A percentile compares a stretch with the other conserved stretches of the same genome.
Evolutionary conservation across 768 basidiomycete species (phyloP).

Genomic region (Lactifluus pinguis): DNA sequence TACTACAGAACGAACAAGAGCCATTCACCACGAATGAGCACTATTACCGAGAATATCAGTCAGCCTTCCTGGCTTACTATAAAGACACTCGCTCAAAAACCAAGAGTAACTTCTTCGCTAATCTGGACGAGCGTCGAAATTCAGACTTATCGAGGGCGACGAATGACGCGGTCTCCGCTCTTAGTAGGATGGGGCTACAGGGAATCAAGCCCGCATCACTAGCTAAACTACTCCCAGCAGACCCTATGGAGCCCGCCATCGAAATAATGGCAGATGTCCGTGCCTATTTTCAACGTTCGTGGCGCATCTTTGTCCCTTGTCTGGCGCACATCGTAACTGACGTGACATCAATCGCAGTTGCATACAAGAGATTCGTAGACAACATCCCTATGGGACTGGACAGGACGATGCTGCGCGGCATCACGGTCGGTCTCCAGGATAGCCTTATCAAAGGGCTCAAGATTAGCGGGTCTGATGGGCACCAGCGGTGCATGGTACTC

Average conservation of each 20-base stretch:
- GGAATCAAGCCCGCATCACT: constrained; percentile 35
- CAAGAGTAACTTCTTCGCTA: neutral
- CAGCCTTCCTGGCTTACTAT: constrained; percentile 43
- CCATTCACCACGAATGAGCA: constrained; percentile 22
- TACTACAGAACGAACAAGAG: constrained; percentile 7
- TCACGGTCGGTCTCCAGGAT: constrained; percentile 33
- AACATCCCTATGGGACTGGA: constrained; percentile 50
- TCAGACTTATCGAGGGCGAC: neutral
- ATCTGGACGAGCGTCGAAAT: neutral
- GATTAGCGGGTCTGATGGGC: constrained; percentile 38
- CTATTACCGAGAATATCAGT: constrained; percentile 26
- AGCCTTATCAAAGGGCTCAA: constrained; percentile 38
- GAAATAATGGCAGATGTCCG: constrained; percentile 62
- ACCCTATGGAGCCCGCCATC: constrained; percentile 46
- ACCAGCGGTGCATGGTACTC: constrained; percentile 37
- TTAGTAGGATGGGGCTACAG: constrained; percentile 33
- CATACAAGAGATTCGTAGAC: constrained; percentile 52
- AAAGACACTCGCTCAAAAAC: constrained; percentile 25
- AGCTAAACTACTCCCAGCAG: constrained; percentile 38
- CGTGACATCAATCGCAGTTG: constrained; percentile 27
- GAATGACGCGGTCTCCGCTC: constrained; percentile 27
- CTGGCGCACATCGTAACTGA: neutral
- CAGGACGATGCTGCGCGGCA: constrained; percentile 41
- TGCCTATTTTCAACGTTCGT: constrained; percentile 64
- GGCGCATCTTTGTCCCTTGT: neutral